Base-by-base conservation (phyloP, 495 filamentous ascomycete species). In the Daldinia caldariorum region DNA sequence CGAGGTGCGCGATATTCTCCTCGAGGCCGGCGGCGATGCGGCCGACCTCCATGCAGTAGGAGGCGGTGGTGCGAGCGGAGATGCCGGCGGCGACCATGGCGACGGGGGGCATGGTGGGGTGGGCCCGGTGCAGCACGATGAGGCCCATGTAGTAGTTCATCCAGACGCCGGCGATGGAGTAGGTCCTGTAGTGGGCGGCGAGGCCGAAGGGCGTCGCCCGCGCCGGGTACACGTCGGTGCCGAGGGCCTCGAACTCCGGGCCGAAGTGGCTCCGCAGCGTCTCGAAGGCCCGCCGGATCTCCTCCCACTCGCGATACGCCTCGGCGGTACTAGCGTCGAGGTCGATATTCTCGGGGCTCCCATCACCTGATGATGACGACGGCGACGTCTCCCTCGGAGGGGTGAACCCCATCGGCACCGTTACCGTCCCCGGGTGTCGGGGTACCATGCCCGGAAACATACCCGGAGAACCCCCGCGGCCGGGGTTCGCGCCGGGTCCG, bases 91-190 rank as follows among this genome's bases (percentile, higher is more conserved):
- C 92, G 43, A 91, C 83, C 89, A 97, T 94, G 60, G 93, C 89
- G n/a, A 92, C 86, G 0, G 94, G 92, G 5, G 93, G 95, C 94
- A 97, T 97, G 2, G 85, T 87, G 0, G 95, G 95, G 68, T 97
- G 93, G 0, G 90, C 80, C 38, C 95, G 85, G 55, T 92, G 80
- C 20, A 93, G 84, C 51, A 94, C 81, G 55, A 99, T 93, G 31
- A 92, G 84, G 2, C 88, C 89, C 77, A 91, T 91, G 79, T 94
- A 91, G 76, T 90, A 97, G 58, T 92, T 89, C 71, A 88, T 89
- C 89, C 93, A 94, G 20, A 98, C 83, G 38, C 91, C 89, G 13
- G 90, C 91, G 70, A 97, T 95, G 22, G 88, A 89, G 77, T 93
- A 93, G 1, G 91, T 93, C 41, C 93, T 88, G 77, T 94, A 97